Evolutionary conservation across 2,329 filamentous ascomycete species (phyloP).

Genomic region (Rhynchosporium agropyri): DNA sequence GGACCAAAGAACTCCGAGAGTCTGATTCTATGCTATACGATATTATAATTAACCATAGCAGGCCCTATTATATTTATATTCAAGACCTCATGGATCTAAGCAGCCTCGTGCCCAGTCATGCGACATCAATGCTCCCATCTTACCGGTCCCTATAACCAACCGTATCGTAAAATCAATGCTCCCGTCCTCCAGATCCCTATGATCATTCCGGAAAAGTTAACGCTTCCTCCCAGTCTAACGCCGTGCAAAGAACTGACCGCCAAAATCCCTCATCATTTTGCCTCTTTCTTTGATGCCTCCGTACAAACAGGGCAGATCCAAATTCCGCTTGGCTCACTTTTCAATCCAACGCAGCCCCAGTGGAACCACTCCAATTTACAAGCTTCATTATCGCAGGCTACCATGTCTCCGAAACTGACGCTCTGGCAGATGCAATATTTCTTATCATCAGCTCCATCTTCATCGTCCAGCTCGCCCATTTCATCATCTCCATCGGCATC

Average conservation of each 20-base stretch:
- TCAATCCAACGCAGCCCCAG: slow-evolving; percentile 73
- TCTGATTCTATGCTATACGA: not conserved
- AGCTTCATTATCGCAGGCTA: slow-evolving; percentile 81
- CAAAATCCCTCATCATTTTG: not conserved
- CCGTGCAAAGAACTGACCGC: slow-evolving; percentile 11
- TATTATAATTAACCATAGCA: too few species aligned
- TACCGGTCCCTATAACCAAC: too few species aligned
- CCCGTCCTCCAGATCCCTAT: not conserved
- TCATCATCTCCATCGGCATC: slow-evolving; percentile 56
- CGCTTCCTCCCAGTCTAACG: not conserved
- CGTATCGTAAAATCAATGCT: too few species aligned
- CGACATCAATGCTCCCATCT: too few species aligned
- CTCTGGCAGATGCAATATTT: slow-evolving; percentile 83
- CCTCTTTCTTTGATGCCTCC: slow-evolving; percentile 28
- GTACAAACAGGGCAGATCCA: slow-evolving; percentile 68
- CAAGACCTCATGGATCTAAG: not conserved
- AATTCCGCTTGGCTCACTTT: slow-evolving; percentile 67
- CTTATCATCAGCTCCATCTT: slow-evolving; percentile 73
- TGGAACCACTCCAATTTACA: slow-evolving; percentile 89
- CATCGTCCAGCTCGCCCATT: slow-evolving; percentile 61
- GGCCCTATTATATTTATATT: not conserved
- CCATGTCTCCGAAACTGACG: slow-evolving; percentile 85
- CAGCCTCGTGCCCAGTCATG: not conserved
- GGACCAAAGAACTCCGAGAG: not conserved
- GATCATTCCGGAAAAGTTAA: not conserved